A percentile compares a stretch with the other conserved stretches of the same genome.
Conservation (phyloP, 805 yeast species). For the Metschnikowia anglica region DNA sequence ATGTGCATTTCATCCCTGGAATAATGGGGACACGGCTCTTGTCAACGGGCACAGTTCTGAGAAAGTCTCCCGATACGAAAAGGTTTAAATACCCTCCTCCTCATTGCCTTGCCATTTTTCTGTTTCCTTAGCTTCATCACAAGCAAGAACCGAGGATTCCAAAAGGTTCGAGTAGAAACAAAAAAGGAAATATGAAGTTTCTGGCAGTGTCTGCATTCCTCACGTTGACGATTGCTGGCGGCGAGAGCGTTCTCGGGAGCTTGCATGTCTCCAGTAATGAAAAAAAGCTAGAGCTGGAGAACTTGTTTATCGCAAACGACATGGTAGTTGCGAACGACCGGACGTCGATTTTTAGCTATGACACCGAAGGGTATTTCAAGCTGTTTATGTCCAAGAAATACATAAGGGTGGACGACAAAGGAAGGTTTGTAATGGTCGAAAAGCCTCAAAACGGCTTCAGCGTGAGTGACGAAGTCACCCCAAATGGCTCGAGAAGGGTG, state of each 20-base stretch:
- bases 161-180: neutral
- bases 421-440: neutral
- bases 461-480: neutral
- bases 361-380: neutral
- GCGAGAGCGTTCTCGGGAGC: conserved; percentile 4
- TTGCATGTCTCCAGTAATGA: neutral
- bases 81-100: too few species aligned
- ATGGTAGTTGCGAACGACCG: neutral
- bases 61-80: too few species aligned
- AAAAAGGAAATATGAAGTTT: too few species aligned
- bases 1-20: too few species aligned
- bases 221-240: neutral
- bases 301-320: neutral
- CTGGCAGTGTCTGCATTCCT: too few species aligned
- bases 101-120: too few species aligned
- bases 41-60: too few species aligned
- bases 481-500: neutral
- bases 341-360: conserved; percentile 3
- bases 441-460: neutral
- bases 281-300: too few species aligned
- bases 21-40: too few species aligned
- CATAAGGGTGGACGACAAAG: neutral
- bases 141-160: too few species aligned
- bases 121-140: too few species aligned
- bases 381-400: conserved; percentile 5